Conservation (phyloP, 805 yeast genomes). For the Cyberlindnera japonica region DNA sequence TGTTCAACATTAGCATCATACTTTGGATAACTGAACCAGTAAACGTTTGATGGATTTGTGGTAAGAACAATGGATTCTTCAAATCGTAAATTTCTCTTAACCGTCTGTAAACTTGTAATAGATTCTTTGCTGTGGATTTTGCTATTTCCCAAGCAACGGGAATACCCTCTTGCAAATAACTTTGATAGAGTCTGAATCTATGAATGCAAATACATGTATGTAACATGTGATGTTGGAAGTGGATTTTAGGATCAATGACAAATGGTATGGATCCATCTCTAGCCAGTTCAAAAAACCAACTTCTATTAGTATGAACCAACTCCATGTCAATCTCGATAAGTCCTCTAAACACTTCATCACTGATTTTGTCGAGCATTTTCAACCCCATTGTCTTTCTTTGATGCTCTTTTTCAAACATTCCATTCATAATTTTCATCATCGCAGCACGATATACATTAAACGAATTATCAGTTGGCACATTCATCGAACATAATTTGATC, state of each 20-base stretch:
- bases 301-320: conserved; percentile 20
- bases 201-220: conserved; percentile 32
- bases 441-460: conserved; percentile 27
- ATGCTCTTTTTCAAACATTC: conserved; percentile 26
- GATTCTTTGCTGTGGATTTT: conserved; percentile 23
- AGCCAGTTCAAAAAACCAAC: conserved; percentile 29
- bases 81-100: conserved; percentile 23
- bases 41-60: conserved; percentile 33
- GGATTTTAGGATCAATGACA: conserved; percentile 24
- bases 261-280: conserved; percentile 23
- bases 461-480: conserved; percentile 27
- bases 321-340: conserved; percentile 28
- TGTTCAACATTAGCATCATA: conserved; percentile 28
- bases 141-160: conserved; percentile 31
- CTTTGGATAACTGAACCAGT: conserved; percentile 33
- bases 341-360: conserved; percentile 22
- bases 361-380: conserved; percentile 18
- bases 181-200: conserved; percentile 30
- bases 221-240: conserved; percentile 30
- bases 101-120: conserved; percentile 29
- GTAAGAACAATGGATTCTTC: conserved; percentile 27
- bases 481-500: conserved; percentile 19
- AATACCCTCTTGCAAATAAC: conserved; percentile 24
- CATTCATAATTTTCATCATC: conserved; percentile 28
- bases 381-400: conserved; percentile 14